These are phyloP conservation scores for Bipolaris sorokiniana DNA, from an alignment of 2,329 filamentous ascomycete genomes.

Conservation along the genomic window DNA sequence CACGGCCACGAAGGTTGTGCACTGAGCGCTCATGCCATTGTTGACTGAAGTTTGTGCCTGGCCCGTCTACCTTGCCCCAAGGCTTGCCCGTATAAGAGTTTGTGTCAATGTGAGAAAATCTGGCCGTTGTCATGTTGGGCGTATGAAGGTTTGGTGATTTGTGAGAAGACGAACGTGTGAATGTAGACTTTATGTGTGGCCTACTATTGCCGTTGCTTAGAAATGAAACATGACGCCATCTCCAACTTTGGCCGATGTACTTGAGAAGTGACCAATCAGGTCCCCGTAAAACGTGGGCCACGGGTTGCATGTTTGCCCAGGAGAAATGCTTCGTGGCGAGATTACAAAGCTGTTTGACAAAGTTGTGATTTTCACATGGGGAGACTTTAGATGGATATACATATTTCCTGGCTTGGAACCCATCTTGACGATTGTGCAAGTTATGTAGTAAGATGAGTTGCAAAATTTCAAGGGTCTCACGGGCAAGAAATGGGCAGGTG, in stretches of 20 bases:
- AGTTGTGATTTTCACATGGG: background rate
- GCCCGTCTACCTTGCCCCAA: slow-evolving; percentile 70
- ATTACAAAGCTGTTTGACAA: background rate
- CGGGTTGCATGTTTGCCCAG: background rate
- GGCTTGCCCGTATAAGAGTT: slow-evolving; percentile 60
- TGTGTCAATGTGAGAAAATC: slow-evolving; percentile 67
- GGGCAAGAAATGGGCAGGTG: no score
- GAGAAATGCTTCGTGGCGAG: slow-evolving; percentile 10
- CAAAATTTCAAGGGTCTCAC: background rate
- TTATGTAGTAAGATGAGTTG: background rate
- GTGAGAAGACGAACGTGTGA: background rate
- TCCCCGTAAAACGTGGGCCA: background rate
- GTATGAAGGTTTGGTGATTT: background rate
- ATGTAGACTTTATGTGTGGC: slow-evolving; percentile 16
- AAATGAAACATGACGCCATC: slow-evolving; percentile 36
- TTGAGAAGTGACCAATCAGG: slow-evolving; percentile 25
- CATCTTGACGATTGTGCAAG: background rate
- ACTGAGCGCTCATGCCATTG: slow-evolving; percentile 57
- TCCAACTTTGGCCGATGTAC: slow-evolving; percentile 17
- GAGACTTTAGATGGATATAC: no score
- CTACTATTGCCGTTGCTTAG: slow-evolving; percentile 31
- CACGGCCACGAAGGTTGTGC: slow-evolving; percentile 60
- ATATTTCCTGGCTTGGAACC: background rate
- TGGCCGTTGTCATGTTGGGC: slow-evolving; percentile 62
- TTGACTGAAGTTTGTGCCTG: slow-evolving; percentile 61